Percentiles rank a stretch among this genome's conserved stretches.
phyloP scores from a whole-genome alignment of 345 rosid species.

The Citrus trifoliata region DNA sequence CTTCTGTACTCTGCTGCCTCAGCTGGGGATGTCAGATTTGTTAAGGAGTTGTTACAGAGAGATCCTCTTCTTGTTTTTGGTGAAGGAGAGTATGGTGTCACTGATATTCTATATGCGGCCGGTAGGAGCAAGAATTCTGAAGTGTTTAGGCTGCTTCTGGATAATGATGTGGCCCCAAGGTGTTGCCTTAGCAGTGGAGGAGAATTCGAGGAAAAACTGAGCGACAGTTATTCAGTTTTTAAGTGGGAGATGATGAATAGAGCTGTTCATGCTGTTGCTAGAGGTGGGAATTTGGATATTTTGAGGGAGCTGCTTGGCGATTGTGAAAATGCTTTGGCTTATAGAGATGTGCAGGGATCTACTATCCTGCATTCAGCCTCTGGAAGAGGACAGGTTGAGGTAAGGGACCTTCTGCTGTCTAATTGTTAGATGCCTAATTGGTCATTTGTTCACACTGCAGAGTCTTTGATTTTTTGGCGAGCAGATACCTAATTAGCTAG shows the following conservation, averaged over 20 bases:
- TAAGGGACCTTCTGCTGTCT: conserved; percentile 21
- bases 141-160: conserved; percentile 57
- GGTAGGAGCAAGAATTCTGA: conserved; percentile 69
- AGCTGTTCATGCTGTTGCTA: conserved; percentile 82
- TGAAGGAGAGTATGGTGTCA: conserved; percentile 95
- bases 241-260: conserved; percentile 74
- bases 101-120: conserved; percentile 78
- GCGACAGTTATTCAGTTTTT: conserved; percentile 38
- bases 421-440: background rate
- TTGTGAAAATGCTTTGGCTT: conserved; percentile 40
- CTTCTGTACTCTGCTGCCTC: conserved; percentile 91
- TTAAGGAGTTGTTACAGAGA: conserved; percentile 57
- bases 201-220: conserved; percentile 27
- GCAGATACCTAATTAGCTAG: background rate
- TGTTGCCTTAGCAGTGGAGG: conserved; percentile 34
- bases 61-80: conserved; percentile 90
- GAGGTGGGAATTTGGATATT: conserved; percentile 85
- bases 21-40: conserved; percentile 78
- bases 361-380: conserved; percentile 80
- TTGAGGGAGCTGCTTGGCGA: conserved; percentile 41
- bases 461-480: background rate
- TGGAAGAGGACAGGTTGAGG: conserved; percentile 81
- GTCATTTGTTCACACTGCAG: background rate
- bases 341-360: conserved; percentile 62
- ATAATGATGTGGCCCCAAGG: conserved; percentile 37